phyloP scores from a whole-genome alignment of 345 rosid species.

The Turritis glabra region DNA sequence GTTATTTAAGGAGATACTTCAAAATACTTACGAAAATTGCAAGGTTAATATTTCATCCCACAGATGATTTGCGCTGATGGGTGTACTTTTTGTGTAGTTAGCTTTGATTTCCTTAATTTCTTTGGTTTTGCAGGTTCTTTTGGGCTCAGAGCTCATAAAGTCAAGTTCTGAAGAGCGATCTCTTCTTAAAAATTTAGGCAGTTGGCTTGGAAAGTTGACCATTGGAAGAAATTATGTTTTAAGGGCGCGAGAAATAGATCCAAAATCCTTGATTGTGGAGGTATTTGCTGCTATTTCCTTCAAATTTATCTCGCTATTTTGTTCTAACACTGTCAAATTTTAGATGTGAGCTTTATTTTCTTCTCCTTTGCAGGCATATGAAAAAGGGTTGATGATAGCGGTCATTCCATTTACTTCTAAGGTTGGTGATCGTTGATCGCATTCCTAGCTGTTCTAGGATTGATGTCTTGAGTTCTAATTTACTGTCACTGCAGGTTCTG shows the following conservation, averaged over 20 bases:
- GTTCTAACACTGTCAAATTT: neutral
- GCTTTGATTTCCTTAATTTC: neutral
- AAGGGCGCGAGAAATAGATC: conserved; percentile 96
- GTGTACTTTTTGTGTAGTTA: neutral
- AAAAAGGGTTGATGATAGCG: conserved; percentile 98
- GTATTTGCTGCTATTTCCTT: conserved; percentile 39
- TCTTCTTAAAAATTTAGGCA: conserved; percentile 90
- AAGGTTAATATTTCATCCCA: conserved; percentile 54
- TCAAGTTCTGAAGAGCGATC: conserved; percentile 98
- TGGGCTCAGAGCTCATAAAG: conserved; percentile 97
- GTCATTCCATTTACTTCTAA: conserved; percentile 99
- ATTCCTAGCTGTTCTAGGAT: conserved; percentile 13
- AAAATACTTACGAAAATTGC: conserved; percentile 95
- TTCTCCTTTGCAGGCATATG: conserved; percentile 72
- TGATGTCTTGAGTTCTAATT: conserved; percentile 1
- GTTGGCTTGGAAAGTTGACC: conserved; percentile 99
- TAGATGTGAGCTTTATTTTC: neutral
- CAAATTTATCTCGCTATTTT: neutral
- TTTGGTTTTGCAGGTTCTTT: conserved; percentile 66
- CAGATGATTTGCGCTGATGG: neutral
- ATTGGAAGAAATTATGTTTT: conserved; percentile 94
- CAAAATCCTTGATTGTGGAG: conserved; percentile 96
- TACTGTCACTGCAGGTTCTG: conserved; percentile 56
- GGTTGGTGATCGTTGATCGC: conserved; percentile 47
- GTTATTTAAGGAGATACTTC: conserved; percentile 79